These are phyloP conservation scores for Cladorrhinum sp. DNA, from an alignment of 2,329 filamentous ascomycete genomes.

Conservation along the genomic window DNA sequence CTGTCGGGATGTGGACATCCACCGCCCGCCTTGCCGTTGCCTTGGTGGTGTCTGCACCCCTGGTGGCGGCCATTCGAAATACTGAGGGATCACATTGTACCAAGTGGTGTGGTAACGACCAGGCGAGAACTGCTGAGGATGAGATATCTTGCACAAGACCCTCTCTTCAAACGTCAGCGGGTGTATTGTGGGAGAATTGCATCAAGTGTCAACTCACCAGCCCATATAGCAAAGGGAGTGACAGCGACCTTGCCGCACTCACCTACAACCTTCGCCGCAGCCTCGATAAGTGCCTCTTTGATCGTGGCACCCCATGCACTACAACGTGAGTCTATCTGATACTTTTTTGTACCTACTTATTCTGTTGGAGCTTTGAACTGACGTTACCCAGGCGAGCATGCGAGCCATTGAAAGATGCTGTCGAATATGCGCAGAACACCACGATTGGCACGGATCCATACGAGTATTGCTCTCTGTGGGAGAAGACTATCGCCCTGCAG, in stretches of 20 bases:
- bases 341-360: neutral
- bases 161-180: conserved; percentile 39
- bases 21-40: conserved; percentile 15
- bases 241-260: conserved; percentile 52
- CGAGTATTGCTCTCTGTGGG: conserved; percentile 54
- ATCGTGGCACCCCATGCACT: conserved; percentile 46
- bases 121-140: conserved; percentile 41
- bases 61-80: conserved; percentile 40
- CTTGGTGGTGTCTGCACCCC: conserved; percentile 18
- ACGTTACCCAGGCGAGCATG: conserved; percentile 49
- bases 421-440: conserved; percentile 47
- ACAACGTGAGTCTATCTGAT: conserved; percentile 43
- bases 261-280: conserved; percentile 60
- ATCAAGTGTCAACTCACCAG: conserved; percentile 52
- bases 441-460: conserved; percentile 44
- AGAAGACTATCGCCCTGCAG: conserved; percentile 36
- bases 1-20: conserved; percentile 19
- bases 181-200: conserved; percentile 51
- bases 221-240: conserved; percentile 40
- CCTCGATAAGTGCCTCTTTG: conserved; percentile 52
- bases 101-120: conserved; percentile 52
- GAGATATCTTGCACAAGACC: conserved; percentile 49
- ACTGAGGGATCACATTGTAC: conserved; percentile 48
- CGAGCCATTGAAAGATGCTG: conserved; percentile 43
- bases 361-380: conserved; percentile 18